Evolutionary conservation across 1,284 basidiomycete species (phyloP).

Genomic region (Trametes sp.): DNA sequence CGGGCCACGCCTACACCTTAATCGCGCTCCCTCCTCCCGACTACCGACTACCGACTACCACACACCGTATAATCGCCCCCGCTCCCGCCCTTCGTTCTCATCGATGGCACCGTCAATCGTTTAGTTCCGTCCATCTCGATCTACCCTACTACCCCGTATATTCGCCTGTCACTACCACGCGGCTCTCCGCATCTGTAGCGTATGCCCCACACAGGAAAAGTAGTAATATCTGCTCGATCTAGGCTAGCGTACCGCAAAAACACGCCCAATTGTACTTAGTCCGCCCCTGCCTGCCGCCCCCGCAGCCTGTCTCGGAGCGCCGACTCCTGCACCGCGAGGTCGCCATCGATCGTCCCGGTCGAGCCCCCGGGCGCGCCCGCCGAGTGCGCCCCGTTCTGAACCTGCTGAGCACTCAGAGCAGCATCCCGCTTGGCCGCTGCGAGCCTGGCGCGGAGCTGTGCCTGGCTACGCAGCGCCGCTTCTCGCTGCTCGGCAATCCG

Average conservation of each 20-base stretch:
- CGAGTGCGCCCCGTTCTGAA: not conserved
- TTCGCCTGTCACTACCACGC: slow-evolving; percentile 24
- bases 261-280: slow-evolving; percentile 24
- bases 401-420: no score
- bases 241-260: slow-evolving; percentile 29
- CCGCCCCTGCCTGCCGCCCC: slow-evolving; percentile 16
- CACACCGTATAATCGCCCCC: slow-evolving; percentile 27
- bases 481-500: slow-evolving; percentile 39
- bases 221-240: slow-evolving; percentile 30
- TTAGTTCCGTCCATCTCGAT: slow-evolving; percentile 19
- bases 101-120: slow-evolving; percentile 24
- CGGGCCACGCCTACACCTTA: slow-evolving; percentile 17
- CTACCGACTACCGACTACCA: no score
- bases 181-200: slow-evolving; percentile 31
- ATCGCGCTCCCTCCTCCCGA: slow-evolving; percentile 26
- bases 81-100: slow-evolving; percentile 19
- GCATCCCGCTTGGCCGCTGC: slow-evolving; percentile 53
- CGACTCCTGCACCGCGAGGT: slow-evolving; percentile 25
- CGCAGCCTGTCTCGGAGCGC: slow-evolving; percentile 23
- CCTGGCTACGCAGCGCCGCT: slow-evolving; percentile 56
- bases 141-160: slow-evolving; percentile 24
- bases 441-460: slow-evolving; percentile 57
- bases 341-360: slow-evolving; percentile 11
- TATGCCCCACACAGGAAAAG: slow-evolving; percentile 29
- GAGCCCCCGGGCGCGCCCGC: slow-evolving; percentile 2